Base-by-base conservation (phyloP, 2,329 filamentous ascomycete species). In the Lecanicillium sp. region DNA sequence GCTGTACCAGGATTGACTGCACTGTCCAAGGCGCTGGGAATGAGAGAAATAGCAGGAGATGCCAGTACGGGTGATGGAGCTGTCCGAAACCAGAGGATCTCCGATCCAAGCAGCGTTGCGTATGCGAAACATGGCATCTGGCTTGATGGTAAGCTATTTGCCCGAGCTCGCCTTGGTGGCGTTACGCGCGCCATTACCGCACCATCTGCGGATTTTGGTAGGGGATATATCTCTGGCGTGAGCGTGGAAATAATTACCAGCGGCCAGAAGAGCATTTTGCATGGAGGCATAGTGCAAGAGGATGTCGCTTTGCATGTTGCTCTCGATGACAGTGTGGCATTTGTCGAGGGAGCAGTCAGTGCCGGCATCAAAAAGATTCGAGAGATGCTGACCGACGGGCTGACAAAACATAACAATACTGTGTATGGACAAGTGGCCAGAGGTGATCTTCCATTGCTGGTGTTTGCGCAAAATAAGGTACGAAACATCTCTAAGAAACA, bases 1-100 rank as follows among this genome's bases (percentile, higher is more conserved):
- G 40, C 47, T 5, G 43, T 48, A 7, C 66, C 71, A 3, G 63
- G 70, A 1, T 50, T 76, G 22, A 72, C 65, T n/a, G 64, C 68
- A 3, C 57, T 75, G 25, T 64, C 68, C 4, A 57, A 59, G 5
- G 49, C 53, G 7, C 59, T 77, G 3, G 73, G 73, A 2, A 54
- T 76, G 4, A 51, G 56, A 9, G 73, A 76, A 47, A 75, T 76
- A 29, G 49, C 54, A 15, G 55, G 52, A 2, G 66, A 70, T 36
- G 44, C 48, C 2, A 54, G 52, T 16, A 73, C 73, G 0, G 57
- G 63, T 3, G 71, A 77, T 46, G 73, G 73, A 12, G 41, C 44
- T 4, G 55, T 59, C 9, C 11, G 6, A 6, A 54, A 54, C 14
- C 48, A 58, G 12, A 43, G 46, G 16, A 39, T 46, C 25, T 49